Evolutionary conservation across 805 yeast genomes (phyloP), one percentile per base, ranked within the genome.

Genomic region (Starmera amethionina): DNA sequence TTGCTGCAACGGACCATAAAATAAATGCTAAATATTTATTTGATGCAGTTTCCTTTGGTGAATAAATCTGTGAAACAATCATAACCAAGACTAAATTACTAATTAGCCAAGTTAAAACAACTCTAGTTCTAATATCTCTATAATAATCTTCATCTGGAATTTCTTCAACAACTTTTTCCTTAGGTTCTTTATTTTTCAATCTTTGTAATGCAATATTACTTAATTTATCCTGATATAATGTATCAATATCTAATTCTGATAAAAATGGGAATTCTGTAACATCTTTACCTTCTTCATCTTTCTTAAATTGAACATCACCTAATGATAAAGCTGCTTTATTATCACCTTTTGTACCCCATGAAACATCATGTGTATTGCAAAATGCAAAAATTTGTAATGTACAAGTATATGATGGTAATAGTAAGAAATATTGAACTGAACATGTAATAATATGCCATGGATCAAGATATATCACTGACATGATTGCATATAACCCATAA

Each of bases 291-390:
- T 77, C 68, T 39, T 75, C 85, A 49, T 77, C 78, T 52, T 77
- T 79, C 43, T 73, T 79, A 44, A 82, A 79, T 30, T 82, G 82
- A 36, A 90, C 93, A 38, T 81, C 77, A 46, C 94, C 94, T 37
- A 80, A 65, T 43, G 72, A 77, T 48, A 73, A 73, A 28, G 76
- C 74, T 37, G 79, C 81, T 48, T 75, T 74, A 53, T 83, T 85
- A 45, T 86, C 96, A 49, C 98, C 98, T 59, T 90, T 90, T 2
- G 98, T 90, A 63, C 98, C 98, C 98, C 98, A 90, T 0, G 96
- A 84, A 38, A 93, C 96, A 68, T 90, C 98, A 63, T 90, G 97
- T 3, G 97, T 90, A 60, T 90, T 90, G 67, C 98, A 90, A 63
- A 90, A 88, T 1, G 98, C 97, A 65, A 88, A 90, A 43, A 93